Percentiles rank a stretch among this genome's conserved stretches.
phyloP scores from a whole-genome alignment of 352 stramenopile species.

The Phytophthora pisi region DNA sequence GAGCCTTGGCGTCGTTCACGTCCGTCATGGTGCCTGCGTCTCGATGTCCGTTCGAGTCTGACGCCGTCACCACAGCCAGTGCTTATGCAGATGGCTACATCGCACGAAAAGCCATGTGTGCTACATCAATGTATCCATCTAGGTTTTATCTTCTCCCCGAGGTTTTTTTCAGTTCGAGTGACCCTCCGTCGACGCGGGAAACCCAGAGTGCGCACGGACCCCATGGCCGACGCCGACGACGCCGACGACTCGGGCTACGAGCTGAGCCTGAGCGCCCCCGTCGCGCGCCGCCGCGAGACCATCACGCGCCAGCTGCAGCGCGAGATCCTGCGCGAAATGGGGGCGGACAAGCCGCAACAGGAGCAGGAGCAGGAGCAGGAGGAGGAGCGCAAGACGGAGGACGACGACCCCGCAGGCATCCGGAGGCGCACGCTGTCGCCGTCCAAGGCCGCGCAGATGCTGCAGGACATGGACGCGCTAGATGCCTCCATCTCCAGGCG shows the following conservation, averaged over 20 bases:
- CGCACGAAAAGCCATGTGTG: not conserved
- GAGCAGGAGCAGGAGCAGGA: not conserved
- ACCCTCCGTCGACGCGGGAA: not conserved
- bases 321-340: slow-evolving; percentile 51
- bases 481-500: slow-evolving; percentile 35
- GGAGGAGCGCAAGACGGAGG: slow-evolving; percentile 16
- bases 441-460: slow-evolving; percentile 35
- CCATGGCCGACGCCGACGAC: slow-evolving; percentile 21
- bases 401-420: slow-evolving; percentile 10
- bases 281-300: slow-evolving; percentile 39
- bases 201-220: not conserved
- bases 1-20: slow-evolving; percentile 40
- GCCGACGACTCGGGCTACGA: slow-evolving; percentile 27
- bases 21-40: slow-evolving; percentile 36
- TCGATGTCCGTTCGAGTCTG: slow-evolving; percentile 26
- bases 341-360: not conserved
- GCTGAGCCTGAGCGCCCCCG: slow-evolving; percentile 36
- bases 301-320: slow-evolving; percentile 68
- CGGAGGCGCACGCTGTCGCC: slow-evolving; percentile 50
- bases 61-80: slow-evolving; percentile 38
- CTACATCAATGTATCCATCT: slow-evolving; percentile 2
- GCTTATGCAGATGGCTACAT: slow-evolving; percentile 22
- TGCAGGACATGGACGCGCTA: slow-evolving; percentile 27
- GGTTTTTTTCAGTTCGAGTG: not conserved
- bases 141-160: not conserved